phyloP scores from a whole-genome alignment of 441 rosid genomes.

The Populus hybrid region DNA sequence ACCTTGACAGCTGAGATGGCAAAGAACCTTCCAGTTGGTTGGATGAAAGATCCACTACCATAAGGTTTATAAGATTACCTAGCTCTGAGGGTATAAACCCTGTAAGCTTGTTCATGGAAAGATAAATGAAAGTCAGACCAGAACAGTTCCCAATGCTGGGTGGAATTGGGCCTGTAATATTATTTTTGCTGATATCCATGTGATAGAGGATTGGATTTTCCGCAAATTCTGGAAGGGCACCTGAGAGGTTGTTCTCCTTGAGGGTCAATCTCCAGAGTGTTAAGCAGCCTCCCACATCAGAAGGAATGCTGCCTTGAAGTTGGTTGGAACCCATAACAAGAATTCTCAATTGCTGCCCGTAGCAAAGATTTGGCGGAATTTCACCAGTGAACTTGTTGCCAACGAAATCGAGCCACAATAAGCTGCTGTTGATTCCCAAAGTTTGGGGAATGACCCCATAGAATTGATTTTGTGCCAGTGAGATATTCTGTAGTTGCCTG shows the following conservation, averaged over 20 bases:
- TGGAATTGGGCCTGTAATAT: conserved; percentile 56
- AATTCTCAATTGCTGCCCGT: conserved; percentile 39
- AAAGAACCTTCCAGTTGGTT: conserved; percentile 59
- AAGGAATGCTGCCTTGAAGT: conserved; percentile 60
- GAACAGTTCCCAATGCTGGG: conserved; percentile 51
- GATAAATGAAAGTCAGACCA: conserved; percentile 42
- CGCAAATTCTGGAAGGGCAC: conserved; percentile 53
- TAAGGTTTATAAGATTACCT: conserved; percentile 48
- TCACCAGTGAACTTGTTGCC: conserved; percentile 57
- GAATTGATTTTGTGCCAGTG: conserved; percentile 50
- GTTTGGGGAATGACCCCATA: conserved; percentile 53
- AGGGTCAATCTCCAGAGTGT: conserved; percentile 62
- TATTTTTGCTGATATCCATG: conserved; percentile 52
- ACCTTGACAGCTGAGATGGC: conserved; percentile 59
- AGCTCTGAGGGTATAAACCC: conserved; percentile 59
- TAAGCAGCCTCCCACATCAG: conserved; percentile 48
- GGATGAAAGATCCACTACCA: conserved; percentile 46
- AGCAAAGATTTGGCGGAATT: conserved; percentile 68
- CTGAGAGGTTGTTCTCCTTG: conserved; percentile 44
- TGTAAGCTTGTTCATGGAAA: conserved; percentile 57
- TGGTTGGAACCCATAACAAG: conserved; percentile 58
- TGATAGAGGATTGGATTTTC: conserved; percentile 36
- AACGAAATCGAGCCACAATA: conserved; percentile 55
- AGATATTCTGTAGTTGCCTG: conserved; percentile 45
- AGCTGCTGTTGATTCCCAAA: conserved; percentile 66